Base-by-base conservation (phyloP, 176 grass and related monocot species). In the Carex scoparia region DNA sequence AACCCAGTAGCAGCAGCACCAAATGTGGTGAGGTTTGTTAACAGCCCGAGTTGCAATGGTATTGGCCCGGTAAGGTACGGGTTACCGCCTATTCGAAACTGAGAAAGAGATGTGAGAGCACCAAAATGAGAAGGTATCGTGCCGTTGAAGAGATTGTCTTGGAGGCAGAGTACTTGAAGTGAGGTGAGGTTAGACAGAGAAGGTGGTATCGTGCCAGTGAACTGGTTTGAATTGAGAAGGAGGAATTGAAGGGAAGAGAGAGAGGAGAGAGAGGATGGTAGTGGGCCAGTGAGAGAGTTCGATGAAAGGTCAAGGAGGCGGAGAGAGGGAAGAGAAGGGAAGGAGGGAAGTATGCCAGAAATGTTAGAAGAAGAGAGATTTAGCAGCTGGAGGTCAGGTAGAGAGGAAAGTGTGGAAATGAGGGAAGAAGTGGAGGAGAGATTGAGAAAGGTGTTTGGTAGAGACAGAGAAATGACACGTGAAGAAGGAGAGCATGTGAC, bases 361-460 rank as follows among this genome's bases (percentile, higher is more conserved):
- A 99, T 89, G 88, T 99, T 99, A 83, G 91, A 83, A 48, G 91
- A 88, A 70, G 96, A 99, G 85, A 99, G 93, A 63, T 99, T 99
- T 65, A 99, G 90, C n/a, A 95, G 84, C 74, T 99, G 96, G 48
- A 99, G 90, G 35, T 87, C 87, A 1, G 96, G 84, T 61, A 99
- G 93, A 10, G 88, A 69, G 18, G 93, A 85, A 79, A 95, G 93
- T 40, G 79, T 15, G 15, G 93, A 79, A 30, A 94, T 91, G 16
- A 99, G 87, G 16, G 84, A 30, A 68, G 81, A 13, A 16, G 81
- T 83, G 33, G 81, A 11, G 3, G 96, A 89, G 60, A 99, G 90
- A 89, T 99, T 99, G 87, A 99, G 90, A 90, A 99, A 95, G 83
- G 93, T 95, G 84, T 95, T 86, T 44, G 96, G 91, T 27, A 99